A percentile compares a stretch with the other conserved stretches of the same genome.
Conservation (phyloP, 495 filamentous ascomycete genomes). For the Penicillium malachiteum region DNA sequence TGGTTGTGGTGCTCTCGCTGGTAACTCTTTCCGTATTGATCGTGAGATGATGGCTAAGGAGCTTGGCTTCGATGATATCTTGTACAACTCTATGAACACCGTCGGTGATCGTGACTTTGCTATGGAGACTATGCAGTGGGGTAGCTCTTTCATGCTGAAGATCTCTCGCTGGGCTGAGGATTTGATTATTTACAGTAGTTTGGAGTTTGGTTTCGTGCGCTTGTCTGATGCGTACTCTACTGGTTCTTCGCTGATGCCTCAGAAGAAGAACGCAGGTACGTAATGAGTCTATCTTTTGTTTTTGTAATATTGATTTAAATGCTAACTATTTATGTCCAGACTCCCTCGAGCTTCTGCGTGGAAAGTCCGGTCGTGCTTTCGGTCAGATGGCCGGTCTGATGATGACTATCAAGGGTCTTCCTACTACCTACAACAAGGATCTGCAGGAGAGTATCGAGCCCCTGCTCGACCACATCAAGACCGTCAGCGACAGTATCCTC, state of each 20-base stretch:
- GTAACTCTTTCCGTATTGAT: slow-evolving; percentile 88
- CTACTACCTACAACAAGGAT: slow-evolving; percentile 93
- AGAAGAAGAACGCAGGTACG: slow-evolving; percentile 65
- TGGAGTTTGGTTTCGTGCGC: slow-evolving; percentile 80
- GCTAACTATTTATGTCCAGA: slow-evolving; percentile 58
- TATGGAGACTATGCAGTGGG: slow-evolving; percentile 90
- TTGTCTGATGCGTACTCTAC: slow-evolving; percentile 86
- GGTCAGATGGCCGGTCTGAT: slow-evolving; percentile 88
- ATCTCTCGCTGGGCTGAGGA: slow-evolving; percentile 87
- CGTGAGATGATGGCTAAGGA: slow-evolving; percentile 85
- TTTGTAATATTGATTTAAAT: background rate
- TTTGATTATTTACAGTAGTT: slow-evolving; percentile 80
- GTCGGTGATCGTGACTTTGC: slow-evolving; percentile 89
- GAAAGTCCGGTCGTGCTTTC: slow-evolving; percentile 81
- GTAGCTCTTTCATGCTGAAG: slow-evolving; percentile 78
- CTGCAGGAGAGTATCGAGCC: slow-evolving; percentile 88
- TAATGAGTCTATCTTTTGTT: background rate
- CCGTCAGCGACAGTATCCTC: slow-evolving; percentile 77
- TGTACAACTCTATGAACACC: slow-evolving; percentile 81
- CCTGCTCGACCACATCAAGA: slow-evolving; percentile 85
- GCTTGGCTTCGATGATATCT: slow-evolving; percentile 78
- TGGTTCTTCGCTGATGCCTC: slow-evolving; percentile 84
- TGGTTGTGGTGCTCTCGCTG: slow-evolving; percentile 84
- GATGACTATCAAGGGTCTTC: slow-evolving; percentile 83
- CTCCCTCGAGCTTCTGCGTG: slow-evolving; percentile 80